Evolutionary conservation across 2,329 filamentous ascomycete genomes (phyloP).

Genomic region (Talaromyces rugulosus): DNA sequence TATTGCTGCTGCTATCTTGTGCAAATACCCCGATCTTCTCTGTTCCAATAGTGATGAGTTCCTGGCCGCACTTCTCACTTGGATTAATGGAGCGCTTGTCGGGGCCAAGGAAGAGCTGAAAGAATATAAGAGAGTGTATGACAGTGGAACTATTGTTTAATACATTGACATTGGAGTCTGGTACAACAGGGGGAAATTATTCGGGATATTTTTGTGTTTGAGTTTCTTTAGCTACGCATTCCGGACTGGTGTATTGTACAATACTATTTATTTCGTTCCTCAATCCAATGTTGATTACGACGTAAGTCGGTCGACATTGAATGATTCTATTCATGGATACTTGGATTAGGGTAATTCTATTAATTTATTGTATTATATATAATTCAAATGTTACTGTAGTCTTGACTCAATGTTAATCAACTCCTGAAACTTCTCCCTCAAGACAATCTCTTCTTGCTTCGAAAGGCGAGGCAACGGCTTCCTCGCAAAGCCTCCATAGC

Average conservation of each 20-base stretch:
- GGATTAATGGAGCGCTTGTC: background rate
- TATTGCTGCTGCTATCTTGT: background rate
- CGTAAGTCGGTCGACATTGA: background rate
- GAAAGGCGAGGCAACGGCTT: conserved; percentile 43
- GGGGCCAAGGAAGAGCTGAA: background rate
- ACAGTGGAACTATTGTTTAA: background rate
- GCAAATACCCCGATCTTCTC: background rate
- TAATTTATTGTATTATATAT: background rate
- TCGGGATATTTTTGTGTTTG: background rate
- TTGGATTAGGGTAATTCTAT: background rate
- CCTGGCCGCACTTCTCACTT: background rate
- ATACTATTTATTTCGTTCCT: background rate
- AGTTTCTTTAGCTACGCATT: background rate
- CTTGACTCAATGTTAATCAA: conserved; percentile 2
- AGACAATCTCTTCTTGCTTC: conserved; percentile 10
- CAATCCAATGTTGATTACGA: background rate
- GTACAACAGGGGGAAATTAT: background rate
- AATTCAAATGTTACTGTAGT: background rate
- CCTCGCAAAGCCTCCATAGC: conserved; percentile 53
- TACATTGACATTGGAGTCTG: background rate
- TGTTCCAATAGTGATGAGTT: background rate
- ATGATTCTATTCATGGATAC: background rate
- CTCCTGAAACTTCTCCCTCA: background rate
- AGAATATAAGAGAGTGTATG: background rate
- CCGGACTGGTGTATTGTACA: background rate